phyloP scores from a whole-genome alignment of 139 green algal species.

The Ettlia oleoabundans region DNA sequence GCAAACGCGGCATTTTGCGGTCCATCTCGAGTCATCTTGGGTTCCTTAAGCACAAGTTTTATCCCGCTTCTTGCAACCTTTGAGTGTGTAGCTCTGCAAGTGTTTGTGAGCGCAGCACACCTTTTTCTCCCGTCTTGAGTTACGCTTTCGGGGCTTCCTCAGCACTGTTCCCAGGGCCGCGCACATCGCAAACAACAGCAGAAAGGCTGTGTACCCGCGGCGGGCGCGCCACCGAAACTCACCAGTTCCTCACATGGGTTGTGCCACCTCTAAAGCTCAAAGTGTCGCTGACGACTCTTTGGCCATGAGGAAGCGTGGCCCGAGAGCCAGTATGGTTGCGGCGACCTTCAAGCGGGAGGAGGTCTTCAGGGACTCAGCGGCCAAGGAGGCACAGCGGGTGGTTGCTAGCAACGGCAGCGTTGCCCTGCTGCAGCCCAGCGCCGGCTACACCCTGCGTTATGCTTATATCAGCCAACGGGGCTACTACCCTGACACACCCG shows the following conservation, averaged over 20 bases:
- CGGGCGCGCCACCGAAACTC: not conserved
- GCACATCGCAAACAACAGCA: too few species aligned
- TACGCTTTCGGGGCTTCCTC: too few species aligned
- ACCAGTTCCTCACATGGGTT: constrained; percentile 2
- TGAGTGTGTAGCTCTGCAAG: too few species aligned
- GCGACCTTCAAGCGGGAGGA: constrained; percentile 9
- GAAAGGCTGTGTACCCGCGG: not conserved
- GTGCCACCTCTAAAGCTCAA: constrained; percentile 11
- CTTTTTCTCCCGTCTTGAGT: too few species aligned
- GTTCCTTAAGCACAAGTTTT: too few species aligned
- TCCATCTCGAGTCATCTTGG: too few species aligned
- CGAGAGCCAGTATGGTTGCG: constrained; percentile 1
- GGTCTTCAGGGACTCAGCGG: not conserved
- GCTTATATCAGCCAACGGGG: constrained; percentile 86
- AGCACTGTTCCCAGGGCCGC: too few species aligned
- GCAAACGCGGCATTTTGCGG: too few species aligned
- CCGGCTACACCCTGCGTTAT: constrained; percentile 52
- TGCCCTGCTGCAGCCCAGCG: not conserved
- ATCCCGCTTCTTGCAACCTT: too few species aligned
- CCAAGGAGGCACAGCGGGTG: constrained; percentile 6
- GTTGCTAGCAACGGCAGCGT: constrained; percentile 9
- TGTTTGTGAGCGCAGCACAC: too few species aligned
- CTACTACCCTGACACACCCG: constrained; percentile 87
- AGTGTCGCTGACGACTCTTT: constrained; percentile 23
- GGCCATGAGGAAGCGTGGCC: constrained; percentile 2